A percentile compares a stretch with the other conserved stretches of the same genome.
phyloP scores from a whole-genome alignment of 116 monocot genomes.

The Dioscorea cayenensis region DNA sequence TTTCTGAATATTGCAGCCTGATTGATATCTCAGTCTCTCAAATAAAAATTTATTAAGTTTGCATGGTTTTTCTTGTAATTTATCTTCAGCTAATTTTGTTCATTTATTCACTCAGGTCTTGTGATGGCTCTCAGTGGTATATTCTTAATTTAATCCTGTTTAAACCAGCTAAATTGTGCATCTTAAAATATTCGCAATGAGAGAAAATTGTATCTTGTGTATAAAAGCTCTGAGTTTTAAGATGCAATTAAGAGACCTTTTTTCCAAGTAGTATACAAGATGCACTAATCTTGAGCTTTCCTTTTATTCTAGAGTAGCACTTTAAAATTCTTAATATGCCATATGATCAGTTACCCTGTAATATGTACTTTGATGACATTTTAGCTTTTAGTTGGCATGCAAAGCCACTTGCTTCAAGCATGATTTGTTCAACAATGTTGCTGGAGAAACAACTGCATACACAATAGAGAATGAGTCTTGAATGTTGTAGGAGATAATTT shows the following conservation, averaged over 20 bases:
- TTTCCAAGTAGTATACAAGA: too few species aligned
- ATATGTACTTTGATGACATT: too few species aligned
- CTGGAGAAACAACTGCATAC: too few species aligned
- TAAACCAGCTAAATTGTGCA: background rate
- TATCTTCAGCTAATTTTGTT: background rate
- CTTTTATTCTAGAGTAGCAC: too few species aligned
- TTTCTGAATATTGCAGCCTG: background rate
- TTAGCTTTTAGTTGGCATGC: too few species aligned
- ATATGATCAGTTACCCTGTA: too few species aligned
- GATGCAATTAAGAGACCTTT: background rate
- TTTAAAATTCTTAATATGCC: too few species aligned
- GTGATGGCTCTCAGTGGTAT: conserved; percentile 95
- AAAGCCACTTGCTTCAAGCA: too few species aligned
- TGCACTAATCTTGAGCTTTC: too few species aligned
- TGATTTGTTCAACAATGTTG: too few species aligned
- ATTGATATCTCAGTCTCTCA: background rate
- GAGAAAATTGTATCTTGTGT: background rate
- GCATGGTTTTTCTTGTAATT: background rate
- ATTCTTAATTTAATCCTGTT: conserved; percentile 6
- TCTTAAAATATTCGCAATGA: background rate
- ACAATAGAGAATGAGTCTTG: too few species aligned
- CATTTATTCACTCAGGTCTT: conserved; percentile 36
- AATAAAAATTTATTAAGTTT: background rate
- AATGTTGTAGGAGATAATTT: too few species aligned
- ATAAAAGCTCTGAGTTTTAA: background rate